Evolutionary conservation across 2,329 filamentous ascomycete species (phyloP), one percentile per base, ranked within the genome.

Genomic region (Tolypocladium ophioglossoides): DNA sequence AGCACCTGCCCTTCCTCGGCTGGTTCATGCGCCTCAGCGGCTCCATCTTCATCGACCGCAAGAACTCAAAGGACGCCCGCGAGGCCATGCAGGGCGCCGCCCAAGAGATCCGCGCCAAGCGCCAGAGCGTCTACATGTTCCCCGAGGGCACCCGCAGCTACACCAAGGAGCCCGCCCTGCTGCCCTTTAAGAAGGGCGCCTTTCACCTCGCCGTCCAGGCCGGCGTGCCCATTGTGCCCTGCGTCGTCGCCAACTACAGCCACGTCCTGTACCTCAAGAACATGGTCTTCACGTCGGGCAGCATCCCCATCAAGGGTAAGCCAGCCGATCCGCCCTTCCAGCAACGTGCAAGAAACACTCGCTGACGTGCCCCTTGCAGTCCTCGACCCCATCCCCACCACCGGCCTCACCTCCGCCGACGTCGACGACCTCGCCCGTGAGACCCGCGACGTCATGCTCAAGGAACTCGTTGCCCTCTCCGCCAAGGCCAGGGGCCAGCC

Each of bases 181-280:
- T 97, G 53, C 89, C 91, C n/a, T 99, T 97, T 79, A 99, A 99
- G 75, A 99, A 99, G 77, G 94, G 94, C 56, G 94, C 92, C 49
- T 99, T 99, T 72, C 92, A 99, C 70, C 79, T 99, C 37, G 94
- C 94, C 48, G 83, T 99, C 22, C 89, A 97, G 76, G 92, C 92
- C 2, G 87, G 90, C 60, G 94, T 96, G 7, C 91, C 91, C 30
- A 89, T 99, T 63, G 86, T 99, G 4, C 94, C 94, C 0, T 80
- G 95, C 38, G 86, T 91, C 49, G 81, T 83, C 34, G 87, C 87
- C 67, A 91, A 91, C 72, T 92, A 92, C 70, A 85, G 85, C 62
- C 81, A 90, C 66, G 66, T 91, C 37, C 72, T 91, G 59, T 83
- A 82, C 63, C 70, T 84, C 61, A 84, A 84, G 71, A 75, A 76